Conservation (phyloP, 2,329 filamentous ascomycete species). For the Colletotrichum abscissum region DNA sequence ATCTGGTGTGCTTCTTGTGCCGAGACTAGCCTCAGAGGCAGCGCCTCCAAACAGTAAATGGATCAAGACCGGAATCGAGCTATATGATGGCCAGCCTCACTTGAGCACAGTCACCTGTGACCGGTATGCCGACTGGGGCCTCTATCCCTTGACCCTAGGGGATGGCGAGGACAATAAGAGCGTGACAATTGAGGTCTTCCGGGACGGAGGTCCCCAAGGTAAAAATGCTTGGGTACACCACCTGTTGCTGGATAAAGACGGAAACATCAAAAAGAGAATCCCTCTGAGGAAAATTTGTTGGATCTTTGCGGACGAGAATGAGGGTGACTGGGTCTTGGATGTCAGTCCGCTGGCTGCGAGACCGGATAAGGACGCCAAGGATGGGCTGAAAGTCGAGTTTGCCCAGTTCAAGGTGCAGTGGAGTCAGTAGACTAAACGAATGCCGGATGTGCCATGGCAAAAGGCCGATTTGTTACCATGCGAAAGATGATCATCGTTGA, state of each 20-base stretch:
- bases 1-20: slow-evolving; percentile 53
- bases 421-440: slow-evolving; percentile 20
- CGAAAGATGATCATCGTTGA: not conserved
- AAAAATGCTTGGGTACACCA: slow-evolving; percentile 77
- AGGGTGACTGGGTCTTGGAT: slow-evolving; percentile 66
- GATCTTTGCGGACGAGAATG: slow-evolving; percentile 68
- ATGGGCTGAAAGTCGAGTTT: slow-evolving; percentile 70
- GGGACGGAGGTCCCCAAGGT: slow-evolving; percentile 65
- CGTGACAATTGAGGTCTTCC: slow-evolving; percentile 54
- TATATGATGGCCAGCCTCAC: slow-evolving; percentile 70
- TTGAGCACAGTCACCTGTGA: slow-evolving; percentile 79
- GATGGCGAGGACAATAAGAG: slow-evolving; percentile 41
- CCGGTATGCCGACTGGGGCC: slow-evolving; percentile 80
- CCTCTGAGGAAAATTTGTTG: slow-evolving; percentile 80
- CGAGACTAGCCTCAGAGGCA: slow-evolving; percentile 41
- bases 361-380: slow-evolving; percentile 62
- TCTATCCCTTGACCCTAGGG: slow-evolving; percentile 60
- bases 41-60: slow-evolving; percentile 64
- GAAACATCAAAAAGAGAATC: slow-evolving; percentile 51
- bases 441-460: not conserved
- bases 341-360: slow-evolving; percentile 75
- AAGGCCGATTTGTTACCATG: not conserved
- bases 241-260: slow-evolving; percentile 56
- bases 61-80: slow-evolving; percentile 85
- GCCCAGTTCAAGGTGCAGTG: slow-evolving; percentile 66